A percentile compares a stretch with the other conserved stretches of the same genome.
These are phyloP conservation scores for Westerdykella aurantiaca DNA, from an alignment of 2,329 filamentous ascomycete genomes.

Conservation along the genomic window DNA sequence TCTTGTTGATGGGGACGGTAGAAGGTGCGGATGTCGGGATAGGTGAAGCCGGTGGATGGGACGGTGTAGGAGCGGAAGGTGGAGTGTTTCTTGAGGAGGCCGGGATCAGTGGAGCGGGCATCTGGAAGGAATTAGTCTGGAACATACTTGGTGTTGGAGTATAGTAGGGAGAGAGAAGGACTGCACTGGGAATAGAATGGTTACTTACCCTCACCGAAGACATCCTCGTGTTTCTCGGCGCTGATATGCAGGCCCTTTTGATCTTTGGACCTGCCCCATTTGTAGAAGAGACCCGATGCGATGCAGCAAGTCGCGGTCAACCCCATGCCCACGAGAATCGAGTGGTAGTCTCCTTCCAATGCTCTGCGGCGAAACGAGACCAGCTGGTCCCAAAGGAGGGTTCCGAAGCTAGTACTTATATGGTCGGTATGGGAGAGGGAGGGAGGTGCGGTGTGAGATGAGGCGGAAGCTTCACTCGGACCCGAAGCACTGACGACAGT, in stretches of 20 bases:
- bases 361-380: no score
- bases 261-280: no score
- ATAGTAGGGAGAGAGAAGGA: background rate
- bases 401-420: constrained; percentile 25
- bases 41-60: constrained; percentile 55
- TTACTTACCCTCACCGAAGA: no score
- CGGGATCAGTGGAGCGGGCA: constrained; percentile 61
- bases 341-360: background rate
- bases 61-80: constrained; percentile 68
- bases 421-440: constrained; percentile 6
- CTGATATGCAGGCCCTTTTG: no score
- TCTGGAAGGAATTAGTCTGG: constrained; percentile 19
- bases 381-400: constrained; percentile 2
- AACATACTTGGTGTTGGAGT: background rate
- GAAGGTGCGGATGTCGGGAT: constrained; percentile 74
- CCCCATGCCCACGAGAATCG: constrained; percentile 36
- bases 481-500: constrained; percentile 1
- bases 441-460: constrained; percentile 21
- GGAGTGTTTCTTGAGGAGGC: constrained; percentile 73
- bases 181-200: no score
- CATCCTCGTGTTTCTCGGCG: no score
- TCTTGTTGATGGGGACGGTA: constrained; percentile 75
- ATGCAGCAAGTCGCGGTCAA: constrained; percentile 34
- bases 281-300: constrained; percentile 26
- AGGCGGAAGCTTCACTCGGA: constrained; percentile 17